Conservation (phyloP, 495 filamentous ascomycete genomes). For the Tuber magnatum region DNA sequence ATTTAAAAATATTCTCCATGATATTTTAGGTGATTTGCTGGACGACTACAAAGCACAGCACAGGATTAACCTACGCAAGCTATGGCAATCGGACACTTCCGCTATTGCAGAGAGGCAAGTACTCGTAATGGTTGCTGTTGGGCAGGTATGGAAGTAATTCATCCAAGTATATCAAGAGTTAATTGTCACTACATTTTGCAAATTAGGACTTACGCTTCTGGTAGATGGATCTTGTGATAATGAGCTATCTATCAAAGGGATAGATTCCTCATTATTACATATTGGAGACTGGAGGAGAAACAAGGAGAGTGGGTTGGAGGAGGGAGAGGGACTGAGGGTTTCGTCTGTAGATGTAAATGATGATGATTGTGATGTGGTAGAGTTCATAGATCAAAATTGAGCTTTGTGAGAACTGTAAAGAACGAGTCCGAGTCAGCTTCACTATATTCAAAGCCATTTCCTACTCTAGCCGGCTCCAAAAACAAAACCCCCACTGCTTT, state of each 20-base stretch:
- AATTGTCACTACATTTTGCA: conserved; percentile 13
- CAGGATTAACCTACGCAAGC: background rate
- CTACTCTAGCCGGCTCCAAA: too few relatives aligned
- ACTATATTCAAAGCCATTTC: too few relatives aligned
- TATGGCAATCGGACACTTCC: background rate
- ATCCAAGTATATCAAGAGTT: conserved; percentile 2
- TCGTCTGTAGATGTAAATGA: too few relatives aligned
- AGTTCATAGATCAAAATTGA: too few relatives aligned
- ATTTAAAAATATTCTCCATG: conserved; percentile 1
- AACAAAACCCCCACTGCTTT: too few relatives aligned
- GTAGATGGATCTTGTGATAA: conserved; percentile 16
- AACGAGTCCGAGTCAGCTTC: too few relatives aligned
- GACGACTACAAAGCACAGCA: background rate
- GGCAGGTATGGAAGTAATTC: conserved; percentile 9
- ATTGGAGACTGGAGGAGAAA: conserved; percentile 4
- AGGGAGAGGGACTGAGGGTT: too few relatives aligned
- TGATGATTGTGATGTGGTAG: too few relatives aligned
- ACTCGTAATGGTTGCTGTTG: conserved; percentile 9
- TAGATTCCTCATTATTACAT: background rate
- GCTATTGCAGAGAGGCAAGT: conserved; percentile 11
- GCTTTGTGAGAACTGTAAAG: too few relatives aligned
- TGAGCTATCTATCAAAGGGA: conserved; percentile 16
- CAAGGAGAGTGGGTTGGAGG: too few relatives aligned
- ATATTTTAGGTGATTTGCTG: conserved; percentile 6
- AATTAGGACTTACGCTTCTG: conserved; percentile 13